Evolutionary conservation across 1,139 yeast species (phyloP).

Genomic region (Pichia sp.): DNA sequence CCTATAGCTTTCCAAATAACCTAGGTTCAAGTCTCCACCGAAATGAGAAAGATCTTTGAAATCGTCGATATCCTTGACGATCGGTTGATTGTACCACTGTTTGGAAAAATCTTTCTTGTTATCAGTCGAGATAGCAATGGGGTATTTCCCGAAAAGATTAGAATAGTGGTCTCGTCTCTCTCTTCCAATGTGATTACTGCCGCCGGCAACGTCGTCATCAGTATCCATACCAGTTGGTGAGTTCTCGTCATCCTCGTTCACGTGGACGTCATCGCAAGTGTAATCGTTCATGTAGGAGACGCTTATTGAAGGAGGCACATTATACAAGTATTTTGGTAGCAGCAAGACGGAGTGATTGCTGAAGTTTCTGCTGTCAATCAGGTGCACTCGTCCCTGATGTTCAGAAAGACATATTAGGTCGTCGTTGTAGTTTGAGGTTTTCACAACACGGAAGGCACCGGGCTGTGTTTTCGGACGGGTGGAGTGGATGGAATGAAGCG

Average conservation of each 20-base stretch:
- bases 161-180: background rate
- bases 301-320: constrained; percentile 14
- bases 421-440: constrained; percentile 66
- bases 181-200: background rate
- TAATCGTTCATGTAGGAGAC: constrained; percentile 1
- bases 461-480: constrained; percentile 48
- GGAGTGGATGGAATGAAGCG: constrained; percentile 52
- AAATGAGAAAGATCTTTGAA: constrained; percentile 9
- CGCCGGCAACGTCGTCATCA: background rate
- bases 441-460: constrained; percentile 60
- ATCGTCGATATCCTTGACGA: constrained; percentile 26
- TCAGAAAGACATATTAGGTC: constrained; percentile 76
- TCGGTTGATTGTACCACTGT: constrained; percentile 25
- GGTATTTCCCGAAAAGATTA: constrained; percentile 12
- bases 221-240: background rate
- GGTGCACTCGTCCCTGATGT: constrained; percentile 81
- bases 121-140: constrained; percentile 8
- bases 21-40: constrained; percentile 16
- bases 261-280: background rate
- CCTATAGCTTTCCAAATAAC: constrained; percentile 15
- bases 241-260: background rate
- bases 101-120: background rate
- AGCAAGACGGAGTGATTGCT: constrained; percentile 72
- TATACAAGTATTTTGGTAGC: constrained; percentile 36
- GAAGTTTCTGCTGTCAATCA: constrained; percentile 70